Evolutionary conservation across 208 protist species (phyloP), one percentile per base, ranked within the genome.

Genomic region (Leishmania martiniquensis): DNA sequence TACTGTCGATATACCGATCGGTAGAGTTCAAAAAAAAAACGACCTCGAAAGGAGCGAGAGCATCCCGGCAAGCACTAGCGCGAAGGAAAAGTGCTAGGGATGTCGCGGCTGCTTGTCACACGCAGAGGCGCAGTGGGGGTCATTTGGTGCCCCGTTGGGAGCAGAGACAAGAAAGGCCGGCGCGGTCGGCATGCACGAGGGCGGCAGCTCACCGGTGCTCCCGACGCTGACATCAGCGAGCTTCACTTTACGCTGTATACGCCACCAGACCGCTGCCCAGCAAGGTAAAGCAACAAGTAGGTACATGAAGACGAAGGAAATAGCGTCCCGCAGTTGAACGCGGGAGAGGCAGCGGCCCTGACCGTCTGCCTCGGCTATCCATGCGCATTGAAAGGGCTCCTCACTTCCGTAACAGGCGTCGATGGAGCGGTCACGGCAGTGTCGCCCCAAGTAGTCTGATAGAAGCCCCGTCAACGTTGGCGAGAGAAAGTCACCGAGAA

Each of bases 401-500:
- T 71, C 76, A 1, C 42, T 37, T 0, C 29, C 45, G 65, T 63
- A 77, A 29, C 68, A 78, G 4, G 12, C 12, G 45, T 57, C n/a
- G 37, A 20, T 39, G 7, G 37, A 15, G 29, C 45, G 79, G 68
- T 34, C 52, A 10, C 75, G 71, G 73, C 93, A 96, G 47, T 80
- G 78, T 29, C 83, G 81, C 6, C 84, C 86, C 34, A 91, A 77
- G 7, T 71, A 44, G 71, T 97, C 95, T 12, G 92, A 95, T 2
- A 97, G 76, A 22, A 79, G 29, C 6, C 95, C 95, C 1, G 86
- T 76, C 22, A 98, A 45, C 17, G 90, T 93, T 32, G 94, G 94
- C 0, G 96, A 98, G 4, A 94, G 96, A 76, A 98, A 96, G 81
- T 98, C 93, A 29, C 94, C 96, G 1, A 97, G 80, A 25, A 91